Evolutionary conservation across 768 basidiomycete species (phyloP), one percentile per base, ranked within the genome.

Genomic region (Hygrophorus russula): DNA sequence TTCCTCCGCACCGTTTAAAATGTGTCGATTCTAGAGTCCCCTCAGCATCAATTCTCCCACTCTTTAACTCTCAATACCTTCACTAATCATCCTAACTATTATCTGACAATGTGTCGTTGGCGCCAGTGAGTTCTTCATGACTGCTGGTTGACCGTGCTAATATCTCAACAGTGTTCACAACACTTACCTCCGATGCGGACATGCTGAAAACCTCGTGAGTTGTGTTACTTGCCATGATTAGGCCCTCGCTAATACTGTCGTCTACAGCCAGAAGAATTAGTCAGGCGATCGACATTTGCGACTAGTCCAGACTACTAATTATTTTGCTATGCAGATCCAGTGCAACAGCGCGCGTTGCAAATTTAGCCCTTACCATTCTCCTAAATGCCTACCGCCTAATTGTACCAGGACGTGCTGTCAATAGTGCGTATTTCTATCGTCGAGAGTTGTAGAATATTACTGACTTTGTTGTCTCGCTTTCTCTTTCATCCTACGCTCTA

Each of bases 301-400:
- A 19, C 36, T 6, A 36, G 28, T 34, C 18, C 29, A 31, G 27
- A 34, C 20, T 32, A 33, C 38, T 35, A 34, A 14, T 36, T 36
- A 17, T 19, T 36, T 35, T 36, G 8, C 15, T 31, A 3, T 24
- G 3, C 54, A 78, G 77, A 56, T 76, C 34, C 47, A 53, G 32
- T 78, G 77, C 56, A 60, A 67, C 9, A 62, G 56, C 44, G 47
- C 49, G 27, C 61, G 59, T 36, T 80, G 79, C 59, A 73, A 61
- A 45, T 77, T 78, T 52, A 78, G 76, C 40, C 66, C 74, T 11
- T 31, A 41, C 43, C 71, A 73, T 47, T 69, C 69, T 1, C 45
- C 46, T 4, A 58, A 55, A 30, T 71, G 70, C 39, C 48, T 37
- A 3, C 59, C 56, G 3, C 66, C 65, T 0, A 20, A 17, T 2